phyloP scores from a whole-genome alignment of 306 rosid species.

The Inga oerstediana region DNA sequence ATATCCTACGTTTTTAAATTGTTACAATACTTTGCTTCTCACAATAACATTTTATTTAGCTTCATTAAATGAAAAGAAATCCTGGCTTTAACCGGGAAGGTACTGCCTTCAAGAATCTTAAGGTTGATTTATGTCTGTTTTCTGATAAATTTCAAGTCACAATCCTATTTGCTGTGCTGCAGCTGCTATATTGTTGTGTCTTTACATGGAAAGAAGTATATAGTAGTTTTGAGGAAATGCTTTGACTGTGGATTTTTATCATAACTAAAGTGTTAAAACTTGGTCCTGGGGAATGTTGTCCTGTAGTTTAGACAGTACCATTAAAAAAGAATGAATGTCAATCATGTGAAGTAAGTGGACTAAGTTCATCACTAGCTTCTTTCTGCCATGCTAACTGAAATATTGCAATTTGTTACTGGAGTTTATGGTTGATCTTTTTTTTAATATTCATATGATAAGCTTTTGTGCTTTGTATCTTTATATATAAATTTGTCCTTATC shows the following conservation, averaged over 20 bases:
- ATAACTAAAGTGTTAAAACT: not conserved
- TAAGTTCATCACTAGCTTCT: slow-evolving; percentile 9
- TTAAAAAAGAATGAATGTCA: not conserved
- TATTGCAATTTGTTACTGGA: not conserved
- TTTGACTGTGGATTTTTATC: not conserved
- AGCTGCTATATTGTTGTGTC: not conserved
- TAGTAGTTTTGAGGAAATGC: not conserved
- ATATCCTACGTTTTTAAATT: not conserved
- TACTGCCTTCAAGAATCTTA: slow-evolving; percentile 7
- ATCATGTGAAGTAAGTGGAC: not conserved
- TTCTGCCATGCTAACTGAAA: slow-evolving; percentile 21
- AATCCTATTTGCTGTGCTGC: not conserved
- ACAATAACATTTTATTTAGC: slow-evolving; percentile 11
- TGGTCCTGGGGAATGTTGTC: not conserved
- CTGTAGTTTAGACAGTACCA: not conserved
- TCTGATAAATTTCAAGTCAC: not conserved
- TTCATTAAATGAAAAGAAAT: not conserved
- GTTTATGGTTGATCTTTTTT: not conserved
- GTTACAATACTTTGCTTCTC: not conserved
- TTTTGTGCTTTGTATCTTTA: not conserved
- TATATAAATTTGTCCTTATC: slow-evolving; percentile 19
- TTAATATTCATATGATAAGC: not conserved
- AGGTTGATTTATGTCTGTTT: not conserved
- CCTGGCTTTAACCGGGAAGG: slow-evolving; percentile 8
- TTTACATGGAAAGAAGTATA: not conserved